These are phyloP conservation scores for Ceratobasidium sp. DNA, from an alignment of 1,284 basidiomycete genomes.

Conservation along the genomic window DNA sequence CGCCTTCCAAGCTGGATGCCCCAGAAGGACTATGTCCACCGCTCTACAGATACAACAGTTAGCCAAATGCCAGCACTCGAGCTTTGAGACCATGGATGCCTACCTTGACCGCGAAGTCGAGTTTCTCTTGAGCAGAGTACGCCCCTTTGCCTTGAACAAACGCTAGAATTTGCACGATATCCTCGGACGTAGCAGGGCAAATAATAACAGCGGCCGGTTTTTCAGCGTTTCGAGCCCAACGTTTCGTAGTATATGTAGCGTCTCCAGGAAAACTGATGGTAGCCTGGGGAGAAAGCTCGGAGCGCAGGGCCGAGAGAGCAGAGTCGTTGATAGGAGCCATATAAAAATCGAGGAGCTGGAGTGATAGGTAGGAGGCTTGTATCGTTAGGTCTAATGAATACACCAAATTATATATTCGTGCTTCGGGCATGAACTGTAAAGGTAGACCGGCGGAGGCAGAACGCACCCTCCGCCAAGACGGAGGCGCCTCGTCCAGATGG, in stretches of 20 bases:
- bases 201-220: not conserved
- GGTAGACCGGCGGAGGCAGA: no score
- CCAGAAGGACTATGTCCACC: conserved; percentile 45
- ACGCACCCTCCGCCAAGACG: no score
- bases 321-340: conserved; percentile 27
- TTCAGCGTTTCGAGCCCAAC: conserved; percentile 45
- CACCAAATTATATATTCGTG: no score
- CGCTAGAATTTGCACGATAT: conserved; percentile 28
- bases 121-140: conserved; percentile 17
- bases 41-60: conserved; percentile 10
- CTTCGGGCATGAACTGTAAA: no score
- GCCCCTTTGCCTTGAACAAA: conserved; percentile 33
- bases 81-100: not conserved
- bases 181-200: conserved; percentile 33
- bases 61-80: not conserved
- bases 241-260: conserved; percentile 35
- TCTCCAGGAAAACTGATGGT: conserved; percentile 36
- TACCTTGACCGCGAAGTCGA: conserved; percentile 44
- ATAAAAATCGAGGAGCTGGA: not conserved
- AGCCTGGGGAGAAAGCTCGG: not conserved
- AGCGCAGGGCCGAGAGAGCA: conserved; percentile 18
- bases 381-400: no score
- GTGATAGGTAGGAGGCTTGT: no score
- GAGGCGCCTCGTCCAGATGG: no score
- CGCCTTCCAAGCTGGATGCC: conserved; percentile 43